Percentiles rank a stretch among this genome's conserved stretches.
phyloP scores from a whole-genome alignment of 495 filamentous ascomycete species.

The Aspergillus taichungensis region DNA sequence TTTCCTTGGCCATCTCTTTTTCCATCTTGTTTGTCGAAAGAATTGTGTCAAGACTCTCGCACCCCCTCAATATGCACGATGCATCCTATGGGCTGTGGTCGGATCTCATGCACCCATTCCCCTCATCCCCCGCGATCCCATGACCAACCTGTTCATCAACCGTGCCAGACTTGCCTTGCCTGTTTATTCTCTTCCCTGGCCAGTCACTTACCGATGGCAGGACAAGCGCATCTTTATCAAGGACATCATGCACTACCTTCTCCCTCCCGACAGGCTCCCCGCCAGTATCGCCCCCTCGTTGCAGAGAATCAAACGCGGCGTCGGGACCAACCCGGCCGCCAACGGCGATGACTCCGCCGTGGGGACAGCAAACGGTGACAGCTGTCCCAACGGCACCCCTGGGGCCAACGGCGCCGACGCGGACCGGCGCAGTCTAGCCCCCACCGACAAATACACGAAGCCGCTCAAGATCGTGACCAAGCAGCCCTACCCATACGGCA shows the following conservation, averaged over 20 bases:
- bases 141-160: too few species aligned
- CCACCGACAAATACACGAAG: slow-evolving; percentile 6
- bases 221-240: slow-evolving; percentile 92
- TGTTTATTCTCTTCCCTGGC: not conserved
- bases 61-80: too few species aligned
- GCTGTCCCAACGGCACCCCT: slow-evolving; percentile 18
- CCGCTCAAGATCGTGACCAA: slow-evolving; percentile 8
- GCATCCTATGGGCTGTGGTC: not conserved
- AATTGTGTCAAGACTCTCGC: too few species aligned
- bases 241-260: slow-evolving; percentile 85
- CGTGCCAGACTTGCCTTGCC: too few species aligned
- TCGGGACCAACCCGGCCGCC: slow-evolving; percentile 41
- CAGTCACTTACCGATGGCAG: slow-evolving; percentile 32
- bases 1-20: slow-evolving; percentile 6
- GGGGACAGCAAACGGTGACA: slow-evolving; percentile 12
- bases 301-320: slow-evolving; percentile 48
- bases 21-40: not conserved
- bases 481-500: slow-evolving; percentile 49
- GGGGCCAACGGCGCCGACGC: slow-evolving; percentile 10
- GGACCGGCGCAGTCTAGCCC: too few species aligned
- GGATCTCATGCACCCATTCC: not conserved
- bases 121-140: too few species aligned
- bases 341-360: slow-evolving; percentile 13
- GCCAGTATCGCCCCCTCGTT: slow-evolving; percentile 71
- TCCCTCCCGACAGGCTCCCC: slow-evolving; percentile 61